Base-by-base conservation (phyloP, 2,329 filamentous ascomycete species). In the Penicillium palitans region DNA sequence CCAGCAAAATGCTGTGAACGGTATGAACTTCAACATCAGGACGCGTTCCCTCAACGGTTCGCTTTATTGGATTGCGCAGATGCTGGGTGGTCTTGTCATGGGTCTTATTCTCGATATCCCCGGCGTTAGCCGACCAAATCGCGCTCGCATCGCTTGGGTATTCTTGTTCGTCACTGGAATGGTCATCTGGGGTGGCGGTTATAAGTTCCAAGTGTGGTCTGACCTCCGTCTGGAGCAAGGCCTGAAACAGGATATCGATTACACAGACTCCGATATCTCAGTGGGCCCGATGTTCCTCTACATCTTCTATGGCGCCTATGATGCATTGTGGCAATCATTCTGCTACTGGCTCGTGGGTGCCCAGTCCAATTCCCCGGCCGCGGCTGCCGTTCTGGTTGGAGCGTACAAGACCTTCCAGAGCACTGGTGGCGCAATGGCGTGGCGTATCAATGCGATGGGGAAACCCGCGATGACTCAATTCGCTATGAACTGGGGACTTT, bases 261-360 rank as follows among this genome's bases (percentile, higher is more conserved):
- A 78, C 61, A 79, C 72, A 12, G 66, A 77, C 33, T 80, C 79
- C 39, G 62, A 72, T 41, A 76, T 80, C 41, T 87, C 83, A 52
- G 79, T 80, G 6, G 87, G 86, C 0, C 86, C 87, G 10, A 87
- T 90, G 66, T 84, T 89, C 66, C 76, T 90, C 15, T 89, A 89
- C 77, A 86, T 89, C 70, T 88, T 88, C 74, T 90, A 89, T 69
- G 87, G 87, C 41, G 81, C 84, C 61, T 88, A 86, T 67, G 87
- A 90, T 69, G 85, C 87, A 1, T 79, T 86, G 19, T 89, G 85
- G 85, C 87, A 89, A 71, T 84, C 83, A 2, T 82, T 78, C 62
- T 83, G 85, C 52, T 88, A 88, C 77, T 88, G 85, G 85, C 67
- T 80, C n/a, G 78, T 81, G 54, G 79, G 79, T 12, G 76, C 79